Evolutionary conservation across 306 rosid genomes (phyloP), one percentile per base, ranked within the genome.

Genomic region (Cucumis sativus): DNA sequence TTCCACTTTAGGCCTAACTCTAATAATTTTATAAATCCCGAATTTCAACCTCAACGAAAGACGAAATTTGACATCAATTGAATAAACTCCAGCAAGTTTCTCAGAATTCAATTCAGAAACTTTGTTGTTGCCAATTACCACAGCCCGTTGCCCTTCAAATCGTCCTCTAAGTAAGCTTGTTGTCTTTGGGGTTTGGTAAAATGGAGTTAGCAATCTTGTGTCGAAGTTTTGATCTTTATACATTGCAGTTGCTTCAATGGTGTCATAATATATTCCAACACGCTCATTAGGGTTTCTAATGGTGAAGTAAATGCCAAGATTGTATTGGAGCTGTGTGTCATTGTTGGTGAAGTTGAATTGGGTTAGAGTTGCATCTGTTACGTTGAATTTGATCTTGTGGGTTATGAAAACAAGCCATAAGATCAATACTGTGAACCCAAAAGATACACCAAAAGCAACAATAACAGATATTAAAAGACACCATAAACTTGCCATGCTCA

Each of bases 351-450:
- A 71, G 54, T 72, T 64, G 88, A 90, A 90, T 39, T 80, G 84
- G 18, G 88, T 58, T 30, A 58, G 63, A 1, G 63, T 58, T 15
- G 63, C 93, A 2, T 88, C 85, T 18, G 80, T 82, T 40, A 87
- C 85, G 59, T 80, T 71, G 82, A 88, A 81, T 45, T 85, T 80
- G 67, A 88, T 45, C 16, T 82, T 78, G 78, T 83, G 84, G 56
- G 97, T 93, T 1, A 85, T 83, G 5, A 87, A 84, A 75, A 92
- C 74, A 10, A 86, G 63, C 88, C 88, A 85, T 87, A 85, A 51
- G 18, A 87, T 75, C 0, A 88, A 10, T 9, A 60, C 37, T 0
- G 65, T 11, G 37, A 60, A 60, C 1, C 65, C 65, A 12, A 60
- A 60, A 10, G 35, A 1, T 21, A 2, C 64, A 1, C 33, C 35